phyloP scores from a whole-genome alignment of 2,329 filamentous ascomycete species.

The Capronia epimyces region DNA sequence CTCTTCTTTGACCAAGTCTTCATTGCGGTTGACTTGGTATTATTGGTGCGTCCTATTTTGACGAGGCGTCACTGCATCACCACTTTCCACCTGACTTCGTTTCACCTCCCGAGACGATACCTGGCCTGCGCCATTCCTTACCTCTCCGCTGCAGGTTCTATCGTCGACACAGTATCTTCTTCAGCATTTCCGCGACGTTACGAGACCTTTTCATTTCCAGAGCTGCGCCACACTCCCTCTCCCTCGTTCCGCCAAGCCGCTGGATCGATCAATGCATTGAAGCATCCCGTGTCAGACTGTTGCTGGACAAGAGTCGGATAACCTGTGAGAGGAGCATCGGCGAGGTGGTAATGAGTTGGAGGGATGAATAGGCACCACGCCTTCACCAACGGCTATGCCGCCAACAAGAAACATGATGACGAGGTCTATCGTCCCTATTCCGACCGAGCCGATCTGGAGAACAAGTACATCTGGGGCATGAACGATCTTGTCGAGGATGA shows the following conservation, averaged over 20 bases:
- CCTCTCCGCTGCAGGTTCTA: not conserved
- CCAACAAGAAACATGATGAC: slow-evolving; percentile 64
- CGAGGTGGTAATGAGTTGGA: slow-evolving; percentile 25
- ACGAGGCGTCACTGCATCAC: not conserved
- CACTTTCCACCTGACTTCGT: not conserved
- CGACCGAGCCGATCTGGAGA: slow-evolving; percentile 61
- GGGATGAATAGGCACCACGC: slow-evolving; percentile 79
- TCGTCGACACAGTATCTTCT: not conserved
- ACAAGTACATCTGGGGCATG: slow-evolving; percentile 24
- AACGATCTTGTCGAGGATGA: slow-evolving; percentile 27
- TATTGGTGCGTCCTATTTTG: not conserved
- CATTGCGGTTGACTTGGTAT: not conserved
- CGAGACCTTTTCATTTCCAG: no score
- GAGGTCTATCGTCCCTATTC: slow-evolving; percentile 79
- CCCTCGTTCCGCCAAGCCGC: not conserved
- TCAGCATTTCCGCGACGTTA: not conserved
- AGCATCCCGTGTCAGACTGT: not conserved
- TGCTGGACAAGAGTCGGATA: slow-evolving; percentile 13
- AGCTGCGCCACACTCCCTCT: not conserved
- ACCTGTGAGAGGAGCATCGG: not conserved
- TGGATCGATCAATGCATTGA: not conserved
- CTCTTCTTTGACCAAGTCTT: not conserved
- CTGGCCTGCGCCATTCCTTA: not conserved
- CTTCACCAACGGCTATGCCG: slow-evolving; percentile 68
- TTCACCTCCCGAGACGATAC: not conserved